Base-by-base conservation (phyloP, 176 grass and related monocot species). In the Metroxylon sagu region DNA sequence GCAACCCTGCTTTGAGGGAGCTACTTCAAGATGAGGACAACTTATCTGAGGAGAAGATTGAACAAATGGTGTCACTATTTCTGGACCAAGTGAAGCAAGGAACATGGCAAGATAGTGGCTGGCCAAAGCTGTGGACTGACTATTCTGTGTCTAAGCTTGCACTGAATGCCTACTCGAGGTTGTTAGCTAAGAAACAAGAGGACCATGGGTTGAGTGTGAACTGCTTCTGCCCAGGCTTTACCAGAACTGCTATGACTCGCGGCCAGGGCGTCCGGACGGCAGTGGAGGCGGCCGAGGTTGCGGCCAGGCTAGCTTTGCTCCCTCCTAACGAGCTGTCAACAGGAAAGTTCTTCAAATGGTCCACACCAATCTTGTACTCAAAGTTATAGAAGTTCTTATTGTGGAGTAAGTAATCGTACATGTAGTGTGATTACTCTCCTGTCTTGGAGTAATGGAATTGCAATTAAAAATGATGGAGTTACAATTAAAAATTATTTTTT, bases 211-310 rank as follows among this genome's bases (percentile, higher is more conserved):
- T 86, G 60, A 85, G 86, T 23, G 68, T 90, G 17, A 96, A 88
- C 54, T 85, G 89, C 61, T 90, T 90, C 75, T 90, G 91, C 75
- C 91, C 91, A 4, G 91, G 91, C 5, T 96, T 96, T 86, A 96
- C 91, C 12, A 62, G 65, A 43, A 96, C 86, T 2, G 83, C 89
- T 71, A 96, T 96, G 91, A 96, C 91, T 30, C 62, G 57, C 3
- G 85, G 81, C 0, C 75, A 74, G 79, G 90, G 90, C 29, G 59
- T 77, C 57, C 79, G 76, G 58, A 79, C 79, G 19, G 71, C 89
- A 18, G 79, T 85, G 10, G 85, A 95, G 78, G 89, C 56, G 1
- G 89, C 85, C 52, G 75, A 62, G 17, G 60, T 82, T n/a, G 89
- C 59, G 3, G 75, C 72, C 4, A 25, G 63, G 18, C 67, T 89